These are phyloP conservation scores for Boletus pseudopeckii DNA, from an alignment of 768 basidiomycete species.

Conservation along the genomic window DNA sequence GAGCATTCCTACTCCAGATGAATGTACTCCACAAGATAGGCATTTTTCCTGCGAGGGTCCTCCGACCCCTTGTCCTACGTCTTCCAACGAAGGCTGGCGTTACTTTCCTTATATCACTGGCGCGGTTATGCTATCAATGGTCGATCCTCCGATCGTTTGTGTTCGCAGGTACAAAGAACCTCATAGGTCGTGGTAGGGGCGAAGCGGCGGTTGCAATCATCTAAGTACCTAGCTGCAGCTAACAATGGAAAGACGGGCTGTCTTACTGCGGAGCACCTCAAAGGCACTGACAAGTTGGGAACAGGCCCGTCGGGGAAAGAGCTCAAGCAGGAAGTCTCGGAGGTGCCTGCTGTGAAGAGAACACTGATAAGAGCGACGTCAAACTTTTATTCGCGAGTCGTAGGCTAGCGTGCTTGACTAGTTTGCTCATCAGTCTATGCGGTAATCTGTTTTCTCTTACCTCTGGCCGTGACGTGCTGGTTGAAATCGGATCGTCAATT, in stretches of 20 bases:
- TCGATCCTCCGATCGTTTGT: too few species aligned
- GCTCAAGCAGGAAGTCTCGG: conserved; percentile 12
- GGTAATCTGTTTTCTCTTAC: conserved; percentile 27
- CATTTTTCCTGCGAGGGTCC: too few species aligned
- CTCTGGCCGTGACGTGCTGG: not conserved
- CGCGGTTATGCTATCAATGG: too few species aligned
- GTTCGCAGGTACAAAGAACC: too few species aligned
- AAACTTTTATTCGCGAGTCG: too few species aligned
- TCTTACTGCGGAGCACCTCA: conserved; percentile 36
- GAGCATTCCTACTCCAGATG: not conserved
- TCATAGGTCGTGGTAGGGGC: conserved; percentile 66
- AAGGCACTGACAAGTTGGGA: conserved; percentile 39
- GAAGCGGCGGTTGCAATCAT: conserved; percentile 59
- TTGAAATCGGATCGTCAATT: not conserved
- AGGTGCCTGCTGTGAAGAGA: conserved; percentile 36
- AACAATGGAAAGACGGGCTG: conserved; percentile 54
- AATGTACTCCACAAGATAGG: conserved; percentile 25
- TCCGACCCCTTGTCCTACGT: too few species aligned
- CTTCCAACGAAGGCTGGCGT: too few species aligned
- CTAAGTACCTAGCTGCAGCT: conserved; percentile 48
- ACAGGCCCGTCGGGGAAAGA: not conserved
- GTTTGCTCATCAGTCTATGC: conserved; percentile 49
- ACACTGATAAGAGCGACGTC: not conserved
- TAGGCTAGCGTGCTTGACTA: conserved; percentile 46
- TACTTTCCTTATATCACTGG: too few species aligned